These are phyloP conservation scores for Solanum ossicruentum DNA, from an alignment of 257 asterid species.

Conservation along the genomic window DNA sequence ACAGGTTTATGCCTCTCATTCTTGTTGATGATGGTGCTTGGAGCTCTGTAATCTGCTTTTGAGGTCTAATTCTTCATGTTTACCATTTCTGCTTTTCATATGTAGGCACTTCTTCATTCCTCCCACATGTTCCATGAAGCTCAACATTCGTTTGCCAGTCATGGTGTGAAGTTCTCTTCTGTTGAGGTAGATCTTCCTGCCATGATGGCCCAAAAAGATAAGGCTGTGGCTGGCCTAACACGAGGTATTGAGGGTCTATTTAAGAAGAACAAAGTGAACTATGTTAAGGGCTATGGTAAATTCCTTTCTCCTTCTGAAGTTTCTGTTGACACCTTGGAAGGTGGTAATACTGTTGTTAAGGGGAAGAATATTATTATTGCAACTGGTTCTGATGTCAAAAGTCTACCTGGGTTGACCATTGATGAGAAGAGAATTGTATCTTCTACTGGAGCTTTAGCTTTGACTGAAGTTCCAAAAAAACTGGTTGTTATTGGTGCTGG, in stretches of 20 bases:
- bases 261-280: conserved; percentile 91
- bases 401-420: conserved; percentile 31
- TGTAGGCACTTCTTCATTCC: conserved; percentile 76
- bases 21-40: neutral
- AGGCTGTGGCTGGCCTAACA: conserved; percentile 77
- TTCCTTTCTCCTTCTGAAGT: conserved; percentile 80
- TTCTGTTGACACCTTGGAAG: conserved; percentile 74
- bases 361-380: conserved; percentile 91
- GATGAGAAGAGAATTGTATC: conserved; percentile 40
- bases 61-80: neutral
- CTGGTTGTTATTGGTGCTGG: conserved; percentile 97
- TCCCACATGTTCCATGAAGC: conserved; percentile 99
- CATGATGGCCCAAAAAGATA: conserved; percentile 94
- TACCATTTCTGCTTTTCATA: neutral
- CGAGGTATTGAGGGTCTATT: conserved; percentile 94
- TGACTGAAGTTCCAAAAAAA: conserved; percentile 71
- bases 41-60: neutral
- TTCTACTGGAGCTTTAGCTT: conserved; percentile 38
- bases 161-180: conserved; percentile 76
- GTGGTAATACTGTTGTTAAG: conserved; percentile 69
- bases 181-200: conserved; percentile 92
- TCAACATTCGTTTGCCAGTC: conserved; percentile 68
- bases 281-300: conserved; percentile 91
- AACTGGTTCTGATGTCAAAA: conserved; percentile 78
- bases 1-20: neutral